phyloP scores from a whole-genome alignment of 306 rosid species.

The Boehmeria nivea region DNA sequence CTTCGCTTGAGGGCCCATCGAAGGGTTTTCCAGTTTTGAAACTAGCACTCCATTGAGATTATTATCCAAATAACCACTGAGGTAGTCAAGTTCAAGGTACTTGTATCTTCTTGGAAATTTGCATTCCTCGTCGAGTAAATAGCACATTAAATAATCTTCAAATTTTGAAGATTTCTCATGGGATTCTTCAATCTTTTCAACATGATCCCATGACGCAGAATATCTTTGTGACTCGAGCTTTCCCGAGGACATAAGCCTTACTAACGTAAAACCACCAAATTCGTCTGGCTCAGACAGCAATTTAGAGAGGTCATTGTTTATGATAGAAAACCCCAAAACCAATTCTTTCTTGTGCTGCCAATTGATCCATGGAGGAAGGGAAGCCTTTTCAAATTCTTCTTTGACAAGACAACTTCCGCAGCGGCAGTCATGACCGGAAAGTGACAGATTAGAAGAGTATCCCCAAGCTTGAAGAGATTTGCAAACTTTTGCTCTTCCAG shows the following conservation, averaged over 20 bases:
- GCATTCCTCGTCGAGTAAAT: conserved; percentile 35
- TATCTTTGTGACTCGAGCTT: conserved; percentile 62
- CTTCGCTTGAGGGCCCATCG: conserved; percentile 5
- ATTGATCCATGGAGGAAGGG: conserved; percentile 56
- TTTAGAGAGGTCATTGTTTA: conserved; percentile 32
- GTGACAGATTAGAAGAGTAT: conserved; percentile 35
- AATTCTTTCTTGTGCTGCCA: conserved; percentile 64
- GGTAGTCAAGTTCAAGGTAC: conserved; percentile 38
- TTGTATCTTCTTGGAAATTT: conserved; percentile 28
- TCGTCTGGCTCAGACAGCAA: conserved; percentile 36
- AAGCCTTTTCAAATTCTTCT: conserved; percentile 47
- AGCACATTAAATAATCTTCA: conserved; percentile 29
- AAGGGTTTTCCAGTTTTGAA: conserved; percentile 22
- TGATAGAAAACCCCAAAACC: conserved; percentile 51
- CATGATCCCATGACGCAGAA: conserved; percentile 34
- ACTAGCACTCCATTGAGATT: conserved; percentile 28
- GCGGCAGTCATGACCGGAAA: conserved; percentile 39
- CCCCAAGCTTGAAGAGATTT: conserved; percentile 47
- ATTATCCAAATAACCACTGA: conserved; percentile 36
- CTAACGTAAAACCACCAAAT: conserved; percentile 53
- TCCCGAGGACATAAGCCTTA: conserved; percentile 59
- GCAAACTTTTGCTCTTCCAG: conserved; percentile 25
- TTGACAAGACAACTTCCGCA: conserved; percentile 56
- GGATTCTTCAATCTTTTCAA: conserved; percentile 23
- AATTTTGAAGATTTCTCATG: conserved; percentile 27